Evolutionary conservation across 1,284 basidiomycete genomes (phyloP), one percentile per base, ranked within the genome.

Genomic region (Baeospora myosura): DNA sequence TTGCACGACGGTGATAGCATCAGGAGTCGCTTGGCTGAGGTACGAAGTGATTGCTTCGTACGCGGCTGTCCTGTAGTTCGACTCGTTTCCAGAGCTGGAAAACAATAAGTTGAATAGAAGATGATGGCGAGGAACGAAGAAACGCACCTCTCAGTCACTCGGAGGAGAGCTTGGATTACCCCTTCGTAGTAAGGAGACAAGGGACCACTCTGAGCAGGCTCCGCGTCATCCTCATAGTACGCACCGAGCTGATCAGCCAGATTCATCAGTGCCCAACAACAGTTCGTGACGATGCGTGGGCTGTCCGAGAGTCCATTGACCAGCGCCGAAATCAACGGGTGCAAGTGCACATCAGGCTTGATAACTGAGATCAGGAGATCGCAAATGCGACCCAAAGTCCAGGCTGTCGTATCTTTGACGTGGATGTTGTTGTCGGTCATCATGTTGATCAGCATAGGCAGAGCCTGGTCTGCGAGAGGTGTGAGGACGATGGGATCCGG

Each of bases 251-350:
- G 89, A 56, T 92, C 83, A 16, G 88, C 85, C 23, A 99, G 72
- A 64, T 96, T 97, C 88, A 91, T 95, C 55, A 99, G 68, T 5
- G 89, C 90, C 86, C 94, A 96, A 60, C 93, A 97, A 65, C 90
- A 96, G 66, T 96, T 96, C 38, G 90, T 82, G 36, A 89, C 78
- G 51, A 98, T 95, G 20, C 93, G 73, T 5, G 89, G 83, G 53
- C 76, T 83, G 60, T 93, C 90, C 40, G 79, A 73, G 48, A 98
- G 65, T 22, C 92, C 90, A 43, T 69, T 68, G 11, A 97, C 88
- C 38, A 98, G 76, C 3, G 89, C 90, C 20, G 82, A 77, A 41
- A 98, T 72, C 38, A 98, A 71, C 12, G 82, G 76, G 48, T 89
- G 85, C 10, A 98, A 72, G 60, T 98, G 92, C 11, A 87, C 78